Base-by-base conservation (phyloP, 108 stramenopile species). In the Asterionellopsis glacialis region DNA sequence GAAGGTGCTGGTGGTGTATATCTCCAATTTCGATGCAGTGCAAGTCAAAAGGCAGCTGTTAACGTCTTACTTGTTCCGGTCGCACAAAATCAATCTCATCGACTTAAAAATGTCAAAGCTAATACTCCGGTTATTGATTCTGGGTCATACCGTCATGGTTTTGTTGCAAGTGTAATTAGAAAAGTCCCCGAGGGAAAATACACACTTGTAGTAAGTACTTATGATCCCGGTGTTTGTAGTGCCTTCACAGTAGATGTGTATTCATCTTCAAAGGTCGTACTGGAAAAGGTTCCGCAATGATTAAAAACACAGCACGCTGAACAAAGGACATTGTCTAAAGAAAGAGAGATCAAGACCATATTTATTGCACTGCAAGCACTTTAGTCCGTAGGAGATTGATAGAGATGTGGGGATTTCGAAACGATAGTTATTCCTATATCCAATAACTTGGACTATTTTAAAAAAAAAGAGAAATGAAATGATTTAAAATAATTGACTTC, bases 91-190 rank as follows among this genome's bases (percentile, higher is more conserved):
- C 55, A 57, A 33, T 7, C 33, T 1, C 15, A 51, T 1, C 27
- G 27, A 38, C 45, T 63, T 15, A 42, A 60, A 24, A 63, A 48
- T 45, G 45, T 43, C 41, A 38, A 74, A 19, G 65, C 64, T 39
- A 68, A 74, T 19, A 49, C 57, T 10, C 75, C 76, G 9, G 11
- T 79, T 11, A 45, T 89, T 24, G 82, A 89, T 57, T 76, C 74
- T 11, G 84, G 84, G 25, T 73, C 67, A 53, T 88, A 85, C 51
- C 71, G 88, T 38, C 77, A 83, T 52, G 81, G 83, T 7, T 89
- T 82, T 63, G 62, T 68, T 0, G 75, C 77, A 0, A 73, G 84
- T 16, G 72, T 77, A 38, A 67, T 53, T 24, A 54, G 48, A 11
- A 51, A 28, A 50, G 47, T 84, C n/a, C 38, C 56, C 13, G 59